These are phyloP conservation scores for Hypoxylon perforatum DNA, from an alignment of 495 filamentous ascomycete genomes.

Conservation along the genomic window DNA sequence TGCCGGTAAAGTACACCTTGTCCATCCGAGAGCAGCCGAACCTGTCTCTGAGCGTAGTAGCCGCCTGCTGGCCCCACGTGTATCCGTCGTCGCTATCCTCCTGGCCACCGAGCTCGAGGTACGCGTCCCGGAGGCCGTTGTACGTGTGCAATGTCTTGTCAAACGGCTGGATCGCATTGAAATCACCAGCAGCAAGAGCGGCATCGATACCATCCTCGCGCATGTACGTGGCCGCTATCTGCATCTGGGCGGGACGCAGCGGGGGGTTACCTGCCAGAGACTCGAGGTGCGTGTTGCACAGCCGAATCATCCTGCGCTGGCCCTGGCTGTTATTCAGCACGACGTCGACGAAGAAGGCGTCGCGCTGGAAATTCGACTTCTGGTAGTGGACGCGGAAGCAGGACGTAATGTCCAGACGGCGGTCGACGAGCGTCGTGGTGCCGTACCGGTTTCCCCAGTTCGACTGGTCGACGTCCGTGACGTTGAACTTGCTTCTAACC, in stretches of 20 bases:
- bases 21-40: conserved; percentile 64
- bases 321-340: conserved; percentile 20
- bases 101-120: conserved; percentile 59
- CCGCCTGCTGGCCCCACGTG: conserved; percentile 67
- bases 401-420: conserved; percentile 47
- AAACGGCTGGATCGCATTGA: conserved; percentile 66
- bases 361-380: conserved; percentile 57
- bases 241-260: conserved; percentile 57
- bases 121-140: conserved; percentile 63
- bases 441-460: conserved; percentile 57
- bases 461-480: conserved; percentile 56
- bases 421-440: conserved; percentile 63
- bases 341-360: conserved; percentile 65
- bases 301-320: conserved; percentile 44
- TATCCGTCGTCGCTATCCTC: conserved; percentile 62
- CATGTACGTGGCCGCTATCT: conserved; percentile 53
- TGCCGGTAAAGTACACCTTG: conserved; percentile 56
- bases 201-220: conserved; percentile 40
- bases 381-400: conserved; percentile 61
- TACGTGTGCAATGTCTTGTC: conserved; percentile 58
- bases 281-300: conserved; percentile 68
- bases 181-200: conserved; percentile 60
- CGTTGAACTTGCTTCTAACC: conserved; percentile 56
- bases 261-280: conserved; percentile 56
- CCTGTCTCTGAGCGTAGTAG: conserved; percentile 39